Evolutionary conservation across 2,329 filamentous ascomycete species (phyloP).

Genomic region (Hymenotorrendiella dingleyae): DNA sequence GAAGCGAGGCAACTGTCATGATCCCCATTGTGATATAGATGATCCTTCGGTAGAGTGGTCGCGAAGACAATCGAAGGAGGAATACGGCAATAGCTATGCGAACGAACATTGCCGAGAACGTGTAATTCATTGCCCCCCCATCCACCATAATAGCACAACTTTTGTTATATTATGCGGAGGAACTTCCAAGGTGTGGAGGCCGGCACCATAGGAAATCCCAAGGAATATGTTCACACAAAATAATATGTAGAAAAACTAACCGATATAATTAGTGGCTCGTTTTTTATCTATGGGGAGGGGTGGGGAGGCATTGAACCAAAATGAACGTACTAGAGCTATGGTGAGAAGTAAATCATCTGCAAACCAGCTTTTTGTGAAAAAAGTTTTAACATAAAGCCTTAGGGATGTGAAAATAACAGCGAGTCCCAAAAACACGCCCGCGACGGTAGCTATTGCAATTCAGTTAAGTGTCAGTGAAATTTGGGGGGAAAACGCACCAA

Average conservation of each 20-base stretch:
- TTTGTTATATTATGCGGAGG: conserved; percentile 10
- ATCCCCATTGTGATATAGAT: conserved; percentile 42
- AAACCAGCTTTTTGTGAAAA: conserved; percentile 21
- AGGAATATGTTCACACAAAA: conserved; percentile 13
- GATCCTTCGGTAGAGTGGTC: conserved; percentile 38
- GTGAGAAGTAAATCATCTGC: conserved; percentile 22
- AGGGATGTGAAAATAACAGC: conserved; percentile 21
- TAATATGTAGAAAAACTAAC: conserved; percentile 18
- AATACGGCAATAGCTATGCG: conserved; percentile 45
- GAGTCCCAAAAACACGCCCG: conserved; percentile 18
- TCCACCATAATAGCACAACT: conserved; percentile 38
- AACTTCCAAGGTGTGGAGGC: conserved; percentile 15
- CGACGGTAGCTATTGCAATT: conserved; percentile 12
- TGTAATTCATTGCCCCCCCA: conserved; percentile 52
- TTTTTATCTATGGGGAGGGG: neutral
- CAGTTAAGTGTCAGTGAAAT: neutral
- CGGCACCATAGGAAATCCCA: conserved; percentile 19
- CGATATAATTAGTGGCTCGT: neutral
- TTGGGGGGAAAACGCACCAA: conserved; percentile 9
- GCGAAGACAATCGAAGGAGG: conserved; percentile 44
- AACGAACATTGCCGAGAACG: conserved; percentile 37
- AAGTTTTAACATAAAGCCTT: conserved; percentile 20
- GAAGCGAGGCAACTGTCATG: conserved; percentile 38
- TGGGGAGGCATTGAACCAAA: no score
- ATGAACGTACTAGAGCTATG: conserved; percentile 15